Base-by-base conservation (phyloP, 441 rosid species). In the Erodium chrysanthum region DNA sequence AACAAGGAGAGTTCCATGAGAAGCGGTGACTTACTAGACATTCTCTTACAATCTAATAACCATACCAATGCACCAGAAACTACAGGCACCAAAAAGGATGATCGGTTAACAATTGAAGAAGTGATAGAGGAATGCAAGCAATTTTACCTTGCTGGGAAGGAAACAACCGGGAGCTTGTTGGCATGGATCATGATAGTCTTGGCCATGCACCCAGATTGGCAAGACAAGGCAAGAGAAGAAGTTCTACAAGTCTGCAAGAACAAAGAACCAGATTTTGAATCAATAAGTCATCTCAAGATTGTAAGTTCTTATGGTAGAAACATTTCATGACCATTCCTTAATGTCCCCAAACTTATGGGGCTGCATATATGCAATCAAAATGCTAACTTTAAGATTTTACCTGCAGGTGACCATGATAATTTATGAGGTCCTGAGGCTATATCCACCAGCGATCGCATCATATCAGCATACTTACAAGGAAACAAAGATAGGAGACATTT, bases 161-260 rank as follows among this genome's bases (percentile, higher is more conserved):
- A 83, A 76, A 85, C 86, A 25, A 78, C 85, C 27, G 60, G 80
- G 7, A 83, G 81, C 78, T 75, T 56, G 79, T 67, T 81, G 62
- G 80, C 84, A 40, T 80, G 82, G 86, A 73, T 81, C 0, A 73
- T 75, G 33, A 64, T 82, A 33, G 75, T 83, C 64, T 62, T 82
- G 42, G 78, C 86, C n/a, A 65, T 83, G 84, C 87, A 85, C 71
- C 84, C 79, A 2, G 79, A 79, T 25, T 83, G 87, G 87, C 87
- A 83, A 73, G 81, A 82, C 21, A 80, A 71, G 74, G 86, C 87
- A 21, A 80, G 84, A 48, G 78, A 77, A 27, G 85, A 82, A 75
- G 82, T 84, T 61, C 27, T 72, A 18, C 73, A 33, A 61, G 79
- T 68, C 54, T 82, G 80, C 50, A 69, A 76, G 22, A 70, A 76